Evolutionary conservation across 352 stramenopile species (phyloP).

Genomic region (Pythium myriotylum): DNA sequence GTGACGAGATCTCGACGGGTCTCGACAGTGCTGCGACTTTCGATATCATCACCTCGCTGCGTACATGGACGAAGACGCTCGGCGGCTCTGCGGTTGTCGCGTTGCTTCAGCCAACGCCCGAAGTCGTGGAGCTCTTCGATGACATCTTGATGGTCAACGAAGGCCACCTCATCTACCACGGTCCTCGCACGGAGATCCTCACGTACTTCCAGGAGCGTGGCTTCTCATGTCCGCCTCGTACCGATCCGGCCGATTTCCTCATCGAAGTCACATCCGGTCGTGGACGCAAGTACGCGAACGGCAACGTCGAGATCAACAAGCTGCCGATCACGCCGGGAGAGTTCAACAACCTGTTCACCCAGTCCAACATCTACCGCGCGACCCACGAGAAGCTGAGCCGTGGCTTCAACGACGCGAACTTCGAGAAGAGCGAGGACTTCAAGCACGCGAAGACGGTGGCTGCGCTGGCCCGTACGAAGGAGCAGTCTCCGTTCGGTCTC

Average conservation of each 20-base stretch:
- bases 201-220: conserved; percentile 86
- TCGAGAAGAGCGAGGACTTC: conserved; percentile 63
- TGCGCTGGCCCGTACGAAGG: conserved; percentile 48
- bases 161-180: conserved; percentile 93
- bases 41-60: conserved; percentile 81
- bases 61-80: conserved; percentile 37
- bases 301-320: conserved; percentile 30
- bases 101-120: conserved; percentile 75
- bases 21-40: too few relatives aligned
- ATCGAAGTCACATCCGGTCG: conserved; percentile 72
- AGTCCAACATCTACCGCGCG: conserved; percentile 56
- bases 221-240: conserved; percentile 66
- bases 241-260: conserved; percentile 66
- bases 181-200: conserved; percentile 64
- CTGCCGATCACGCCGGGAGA: conserved; percentile 39
- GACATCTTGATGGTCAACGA: conserved; percentile 94
- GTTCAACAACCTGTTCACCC: conserved; percentile 57
- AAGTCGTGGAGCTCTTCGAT: conserved; percentile 95
- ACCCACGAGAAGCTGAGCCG: conserved; percentile 51
- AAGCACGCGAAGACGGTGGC: conserved; percentile 54
- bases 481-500: conserved; percentile 53
- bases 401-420: conserved; percentile 58
- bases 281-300: conserved; percentile 44
- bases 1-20: conserved; percentile 94
- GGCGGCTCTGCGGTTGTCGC: conserved; percentile 39